Evolutionary conservation across 768 basidiomycete species (phyloP).

Genomic region (Glaciozyma martinii): DNA sequence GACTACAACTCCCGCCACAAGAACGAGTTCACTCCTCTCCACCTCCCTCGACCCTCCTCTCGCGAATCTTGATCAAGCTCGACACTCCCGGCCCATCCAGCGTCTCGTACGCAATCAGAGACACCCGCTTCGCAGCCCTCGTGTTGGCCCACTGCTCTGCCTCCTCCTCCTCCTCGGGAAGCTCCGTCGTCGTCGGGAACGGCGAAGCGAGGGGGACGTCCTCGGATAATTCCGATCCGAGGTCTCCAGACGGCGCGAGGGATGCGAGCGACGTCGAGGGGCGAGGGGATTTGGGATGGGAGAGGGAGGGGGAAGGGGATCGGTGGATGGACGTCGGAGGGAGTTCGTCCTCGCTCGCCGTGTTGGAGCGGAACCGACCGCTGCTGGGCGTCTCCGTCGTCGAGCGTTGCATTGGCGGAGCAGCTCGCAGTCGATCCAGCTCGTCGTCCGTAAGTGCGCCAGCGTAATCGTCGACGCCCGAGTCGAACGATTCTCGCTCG

Average conservation of each 20-base stretch:
- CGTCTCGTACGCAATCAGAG: not conserved
- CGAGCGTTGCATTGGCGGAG: constrained; percentile 20
- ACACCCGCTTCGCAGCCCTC: not conserved
- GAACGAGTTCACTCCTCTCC: no score
- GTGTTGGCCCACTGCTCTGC: not conserved
- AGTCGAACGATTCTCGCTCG: constrained; percentile 24
- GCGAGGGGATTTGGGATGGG: not conserved
- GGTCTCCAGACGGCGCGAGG: not conserved
- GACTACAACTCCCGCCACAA: no score
- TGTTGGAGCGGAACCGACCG: not conserved
- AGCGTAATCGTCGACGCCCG: constrained; percentile 1
- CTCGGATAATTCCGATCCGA: not conserved
- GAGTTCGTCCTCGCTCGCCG: constrained; percentile 19
- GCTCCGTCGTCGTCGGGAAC: not conserved
- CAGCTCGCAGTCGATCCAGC: constrained; percentile 17
- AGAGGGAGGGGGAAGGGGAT: not conserved
- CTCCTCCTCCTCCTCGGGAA: not conserved
- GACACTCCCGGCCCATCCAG: not conserved
- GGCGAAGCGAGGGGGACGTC: not conserved
- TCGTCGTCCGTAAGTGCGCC: constrained; percentile 27
- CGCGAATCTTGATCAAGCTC: no score
- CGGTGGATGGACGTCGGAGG: not conserved
- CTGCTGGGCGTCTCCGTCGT: constrained; percentile 12
- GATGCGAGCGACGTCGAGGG: not conserved
- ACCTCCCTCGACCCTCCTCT: no score